Evolutionary conservation across 495 filamentous ascomycete genomes (phyloP), one percentile per base, ranked within the genome.

Genomic region (Letharia lupina): DNA sequence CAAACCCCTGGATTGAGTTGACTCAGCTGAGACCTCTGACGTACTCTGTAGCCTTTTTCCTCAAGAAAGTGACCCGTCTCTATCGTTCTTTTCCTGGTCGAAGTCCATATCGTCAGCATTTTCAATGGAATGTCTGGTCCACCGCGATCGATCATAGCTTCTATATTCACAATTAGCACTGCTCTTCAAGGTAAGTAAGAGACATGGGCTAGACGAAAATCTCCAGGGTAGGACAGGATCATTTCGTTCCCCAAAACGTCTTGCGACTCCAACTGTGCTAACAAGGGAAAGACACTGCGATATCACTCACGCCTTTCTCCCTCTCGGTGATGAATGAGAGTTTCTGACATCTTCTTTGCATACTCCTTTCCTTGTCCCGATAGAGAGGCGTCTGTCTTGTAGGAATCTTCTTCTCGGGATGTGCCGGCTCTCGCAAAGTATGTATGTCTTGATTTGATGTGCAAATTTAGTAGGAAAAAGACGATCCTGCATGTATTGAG

Each of bases 1-100:
- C 92, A 96, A 28, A 97, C 90, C 3, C 95, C 95, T 10, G 93
- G 93, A 71, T 99, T 96, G 69, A 99, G 82, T 75, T 98, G 91
- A 69, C 91, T 95, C 88, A 99, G 89, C 75, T 99, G 93, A 54
- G 91, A 90, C 54, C 93, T 85, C 73, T 97, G 93, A 41, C 89
- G 85, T 67, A 97, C 89, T 67, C 87, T 87, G 77, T 90, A 97
- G 7, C 92, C 94, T 61, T 81, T 78, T 39, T 87, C 80, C 68
- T 87, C 82, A 37, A 99, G 81, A 69, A 86, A 88, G 40, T 91
- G 87, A 4, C 88, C 87, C n/a, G 95, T 99, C 73, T 98, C 90
- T 28, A 96, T 84, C 4, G 93, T 96, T 64, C 93, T 85, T 66
- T 89, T 85, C 56, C 95, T 81, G 15, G 94, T 98, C 4, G 92